Evolutionary conservation across 2,329 filamentous ascomycete genomes (phyloP).

Genomic region (Botryotinia convoluta): DNA sequence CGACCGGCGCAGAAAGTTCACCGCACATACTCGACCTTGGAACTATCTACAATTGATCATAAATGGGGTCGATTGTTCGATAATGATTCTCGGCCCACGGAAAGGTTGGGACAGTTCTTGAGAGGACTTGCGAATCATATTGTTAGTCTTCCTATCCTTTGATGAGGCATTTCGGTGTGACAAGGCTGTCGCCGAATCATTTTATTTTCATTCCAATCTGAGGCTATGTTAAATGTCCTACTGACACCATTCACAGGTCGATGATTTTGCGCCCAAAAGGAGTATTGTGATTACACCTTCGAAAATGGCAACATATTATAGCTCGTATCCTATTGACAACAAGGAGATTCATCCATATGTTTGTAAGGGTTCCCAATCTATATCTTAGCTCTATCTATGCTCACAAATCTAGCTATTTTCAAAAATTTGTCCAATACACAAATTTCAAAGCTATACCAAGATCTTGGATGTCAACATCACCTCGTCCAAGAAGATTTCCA

Average conservation of each 20-base stretch:
- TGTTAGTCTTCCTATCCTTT: conserved; percentile 46
- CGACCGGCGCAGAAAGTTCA: conserved; percentile 10
- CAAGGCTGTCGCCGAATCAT: conserved; percentile 2
- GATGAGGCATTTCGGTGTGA: not conserved
- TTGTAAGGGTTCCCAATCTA: conserved; percentile 46
- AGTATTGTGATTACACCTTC: conserved; percentile 71
- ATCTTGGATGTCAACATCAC: conserved; percentile 57
- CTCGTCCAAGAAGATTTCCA: conserved; percentile 55
- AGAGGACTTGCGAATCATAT: conserved; percentile 72
- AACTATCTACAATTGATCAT: conserved; percentile 61
- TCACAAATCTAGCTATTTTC: conserved; percentile 31
- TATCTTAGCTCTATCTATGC: conserved; percentile 9
- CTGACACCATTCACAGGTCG: conserved; percentile 50
- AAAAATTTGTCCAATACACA: conserved; percentile 42
- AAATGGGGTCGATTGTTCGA: conserved; percentile 78
- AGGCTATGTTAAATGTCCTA: not conserved
- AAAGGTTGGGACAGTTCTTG: conserved; percentile 67
- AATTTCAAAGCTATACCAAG: conserved; percentile 57
- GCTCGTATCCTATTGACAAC: conserved; percentile 56
- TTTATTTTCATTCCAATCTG: not conserved
- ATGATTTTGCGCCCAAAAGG: conserved; percentile 64
- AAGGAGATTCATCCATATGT: conserved; percentile 67
- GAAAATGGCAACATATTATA: conserved; percentile 74
- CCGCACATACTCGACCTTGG: conserved; percentile 39
- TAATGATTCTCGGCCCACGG: conserved; percentile 62